Conservation (phyloP, 2,329 filamentous ascomycete species). For the Epichloe uncinata region DNA sequence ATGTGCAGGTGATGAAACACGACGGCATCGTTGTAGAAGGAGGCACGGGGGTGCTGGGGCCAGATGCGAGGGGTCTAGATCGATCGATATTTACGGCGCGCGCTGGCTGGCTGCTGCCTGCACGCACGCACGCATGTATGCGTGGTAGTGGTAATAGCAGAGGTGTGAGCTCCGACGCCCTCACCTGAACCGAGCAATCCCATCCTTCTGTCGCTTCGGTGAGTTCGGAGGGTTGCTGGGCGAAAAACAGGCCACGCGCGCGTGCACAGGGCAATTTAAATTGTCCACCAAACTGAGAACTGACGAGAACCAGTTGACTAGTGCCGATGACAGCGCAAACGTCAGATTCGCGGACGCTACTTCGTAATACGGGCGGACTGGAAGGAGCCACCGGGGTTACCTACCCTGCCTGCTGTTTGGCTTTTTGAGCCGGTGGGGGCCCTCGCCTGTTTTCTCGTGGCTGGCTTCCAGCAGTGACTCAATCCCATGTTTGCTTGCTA, state of each 20-base stretch:
- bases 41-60: no score
- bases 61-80: background rate
- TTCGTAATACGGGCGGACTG: background rate
- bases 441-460: no score
- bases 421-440: no score
- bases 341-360: slow-evolving; percentile 16
- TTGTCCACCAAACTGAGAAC: background rate
- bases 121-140: no score
- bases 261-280: background rate
- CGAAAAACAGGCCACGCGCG: background rate
- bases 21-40: background rate
- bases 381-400: background rate
- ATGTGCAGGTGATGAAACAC: background rate
- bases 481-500: no score
- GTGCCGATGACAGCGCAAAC: slow-evolving; percentile 22
- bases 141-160: no score
- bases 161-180: no score
- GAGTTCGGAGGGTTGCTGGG: background rate
- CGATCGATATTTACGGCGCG: background rate
- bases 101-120: background rate
- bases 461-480: no score
- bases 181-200: no score
- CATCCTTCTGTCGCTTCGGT: background rate
- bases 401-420: background rate
- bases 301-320: background rate